Evolutionary conservation across 1,139 yeast genomes (phyloP), one percentile per base, ranked within the genome.

Genomic region (Kodamaea suecica): DNA sequence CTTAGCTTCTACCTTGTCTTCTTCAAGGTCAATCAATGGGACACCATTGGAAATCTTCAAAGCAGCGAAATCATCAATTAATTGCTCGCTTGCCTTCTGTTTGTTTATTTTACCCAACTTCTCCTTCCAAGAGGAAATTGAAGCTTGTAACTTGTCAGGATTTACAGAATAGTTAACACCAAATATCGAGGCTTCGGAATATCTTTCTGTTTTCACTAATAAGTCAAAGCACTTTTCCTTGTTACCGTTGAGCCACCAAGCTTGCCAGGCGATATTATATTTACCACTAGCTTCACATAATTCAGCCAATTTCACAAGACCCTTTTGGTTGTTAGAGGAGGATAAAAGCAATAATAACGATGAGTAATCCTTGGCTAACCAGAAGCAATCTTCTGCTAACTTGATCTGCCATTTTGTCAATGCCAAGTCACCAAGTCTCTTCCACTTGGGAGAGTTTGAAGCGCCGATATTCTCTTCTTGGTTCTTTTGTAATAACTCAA

Each of bases 181-280:
- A 47, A 92, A 75, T 41, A 92, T 59, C 3, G 96, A 77, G 19
- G 97, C 97, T 60, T 92, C 98, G 3, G 95, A 71, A 42, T 68
- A 71, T 56, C 95, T 77, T 34, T 78, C 86, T 41, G 88, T 76
- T 54, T 76, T 72, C 37, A 75, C 68, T 50, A 92, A 73, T 46
- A 94, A 67, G 25, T 78, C 76, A 38, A 82, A 70, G 49, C 94
- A 84, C 32, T 72, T 70, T 16, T 67, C 63, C 30, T 78, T 69
- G 52, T 87, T 84, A 30, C 95, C 94, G 30, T 82, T 75, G 38
- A 80, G 70, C 97, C 97, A 92, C 61, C 81, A 79, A 15, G 96
- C 84, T 58, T 85, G 88, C 70, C 90, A 92, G 27, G 98, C 96
- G 43, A 92, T 71, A 57, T 92, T 92, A 61, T 80, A 86, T 57